phyloP scores from a whole-genome alignment of 108 stramenopile species.

The Bacterosira constricta region DNA sequence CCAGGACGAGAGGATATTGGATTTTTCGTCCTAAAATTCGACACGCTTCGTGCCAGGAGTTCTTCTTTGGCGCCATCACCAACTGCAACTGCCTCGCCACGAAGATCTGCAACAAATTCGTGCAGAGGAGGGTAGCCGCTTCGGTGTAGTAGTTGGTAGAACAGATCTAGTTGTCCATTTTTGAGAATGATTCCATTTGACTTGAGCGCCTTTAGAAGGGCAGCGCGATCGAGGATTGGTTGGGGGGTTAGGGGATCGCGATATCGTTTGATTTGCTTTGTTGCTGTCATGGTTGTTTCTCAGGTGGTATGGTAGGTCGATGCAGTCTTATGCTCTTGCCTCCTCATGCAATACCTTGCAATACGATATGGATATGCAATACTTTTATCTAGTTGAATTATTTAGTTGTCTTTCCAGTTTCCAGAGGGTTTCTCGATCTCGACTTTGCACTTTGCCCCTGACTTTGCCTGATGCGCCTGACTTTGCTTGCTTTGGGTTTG shows the following conservation, averaged over 20 bases:
- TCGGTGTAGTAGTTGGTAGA: constrained; percentile 81
- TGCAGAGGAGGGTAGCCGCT: constrained; percentile 71
- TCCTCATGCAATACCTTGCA: too few relatives aligned
- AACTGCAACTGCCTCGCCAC: constrained; percentile 14
- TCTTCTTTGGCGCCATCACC: background rate
- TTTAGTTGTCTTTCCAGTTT: too few relatives aligned
- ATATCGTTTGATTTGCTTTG: constrained; percentile 25
- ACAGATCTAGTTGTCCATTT: constrained; percentile 60
- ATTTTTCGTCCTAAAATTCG: constrained; percentile 54
- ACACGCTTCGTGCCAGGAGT: constrained; percentile 15
- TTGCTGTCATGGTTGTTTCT: constrained; percentile 20
- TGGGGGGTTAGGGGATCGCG: constrained; percentile 73
- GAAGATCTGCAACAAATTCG: constrained; percentile 67
- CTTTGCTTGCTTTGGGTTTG: too few relatives aligned
- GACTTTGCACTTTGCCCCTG: too few relatives aligned
- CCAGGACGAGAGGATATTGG: constrained; percentile 60
- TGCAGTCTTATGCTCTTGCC: too few relatives aligned
- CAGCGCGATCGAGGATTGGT: constrained; percentile 72
- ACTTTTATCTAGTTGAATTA: too few relatives aligned
- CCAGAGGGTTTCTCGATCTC: too few relatives aligned
- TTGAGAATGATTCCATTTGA: constrained; percentile 58
- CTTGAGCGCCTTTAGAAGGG: constrained; percentile 64
- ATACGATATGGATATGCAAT: too few relatives aligned
- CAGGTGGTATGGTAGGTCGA: too few relatives aligned
- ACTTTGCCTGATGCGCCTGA: too few relatives aligned